These are phyloP conservation scores for Fusarium continuum DNA, from an alignment of 2,329 filamentous ascomycete genomes.

Conservation along the genomic window DNA sequence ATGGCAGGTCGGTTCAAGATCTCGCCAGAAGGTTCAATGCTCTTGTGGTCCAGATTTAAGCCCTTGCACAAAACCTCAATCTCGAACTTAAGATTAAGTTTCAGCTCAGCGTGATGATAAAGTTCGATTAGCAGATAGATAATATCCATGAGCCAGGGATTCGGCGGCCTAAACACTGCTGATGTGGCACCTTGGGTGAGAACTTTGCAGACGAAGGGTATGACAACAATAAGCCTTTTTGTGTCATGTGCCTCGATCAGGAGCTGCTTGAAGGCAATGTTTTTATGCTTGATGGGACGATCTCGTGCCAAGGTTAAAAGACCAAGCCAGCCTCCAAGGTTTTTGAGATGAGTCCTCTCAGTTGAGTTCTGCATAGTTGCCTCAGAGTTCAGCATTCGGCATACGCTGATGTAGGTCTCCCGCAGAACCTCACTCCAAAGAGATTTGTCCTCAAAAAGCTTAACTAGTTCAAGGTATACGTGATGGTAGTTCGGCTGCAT, in stretches of 20 bases:
- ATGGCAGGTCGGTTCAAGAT: slow-evolving; percentile 79
- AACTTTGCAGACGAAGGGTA: slow-evolving; percentile 98
- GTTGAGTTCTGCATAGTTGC: slow-evolving; percentile 83
- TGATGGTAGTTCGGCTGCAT: slow-evolving; percentile 97
- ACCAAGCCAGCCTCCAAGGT: slow-evolving; percentile 92
- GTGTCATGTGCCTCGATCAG: slow-evolving; percentile 94
- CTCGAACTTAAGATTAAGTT: slow-evolving; percentile 97
- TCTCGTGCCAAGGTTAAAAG: slow-evolving; percentile 92
- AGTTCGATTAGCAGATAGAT: slow-evolving; percentile 90
- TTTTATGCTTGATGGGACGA: slow-evolving; percentile 94
- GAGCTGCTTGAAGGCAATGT: slow-evolving; percentile 96
- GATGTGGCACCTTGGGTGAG: slow-evolving; percentile 85
- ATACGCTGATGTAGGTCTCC: slow-evolving; percentile 88
- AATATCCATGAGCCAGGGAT: slow-evolving; percentile 98
- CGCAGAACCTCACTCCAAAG: slow-evolving; percentile 91
- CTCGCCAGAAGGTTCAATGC: slow-evolving; percentile 85
- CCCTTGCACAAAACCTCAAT: slow-evolving; percentile 98
- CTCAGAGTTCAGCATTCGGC: slow-evolving; percentile 90
- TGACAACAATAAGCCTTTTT: slow-evolving; percentile 88
- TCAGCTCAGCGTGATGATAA: slow-evolving; percentile 91
- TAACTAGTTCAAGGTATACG: slow-evolving; percentile 89
- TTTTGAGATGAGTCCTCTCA: slow-evolving; percentile 90
- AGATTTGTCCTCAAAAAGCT: slow-evolving; percentile 78
- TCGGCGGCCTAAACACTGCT: slow-evolving; percentile 90
- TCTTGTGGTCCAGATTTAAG: slow-evolving; percentile 89